Conservation (phyloP, 192 early-diverging fungal genomes). For the Linnemannia schmuckeri region DNA sequence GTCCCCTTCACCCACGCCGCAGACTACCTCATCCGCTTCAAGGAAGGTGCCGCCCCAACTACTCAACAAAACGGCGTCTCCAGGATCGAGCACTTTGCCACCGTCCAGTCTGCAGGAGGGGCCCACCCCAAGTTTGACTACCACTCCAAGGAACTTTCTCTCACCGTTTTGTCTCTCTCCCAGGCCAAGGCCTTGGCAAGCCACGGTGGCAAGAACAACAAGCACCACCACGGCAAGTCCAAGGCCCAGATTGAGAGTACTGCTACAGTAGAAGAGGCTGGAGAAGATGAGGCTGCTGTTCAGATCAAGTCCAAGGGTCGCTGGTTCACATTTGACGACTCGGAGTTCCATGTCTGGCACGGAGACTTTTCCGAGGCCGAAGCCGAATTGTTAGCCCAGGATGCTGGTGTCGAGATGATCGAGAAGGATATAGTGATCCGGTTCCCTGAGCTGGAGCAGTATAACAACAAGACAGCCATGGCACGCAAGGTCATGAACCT, state of each 20-base stretch:
- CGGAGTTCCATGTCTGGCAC: constrained; percentile 51
- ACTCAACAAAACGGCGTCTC: constrained; percentile 11
- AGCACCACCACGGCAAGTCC: constrained; percentile 27
- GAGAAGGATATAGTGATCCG: constrained; percentile 59
- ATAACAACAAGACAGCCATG: constrained; percentile 19
- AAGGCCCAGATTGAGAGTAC: constrained; percentile 36
- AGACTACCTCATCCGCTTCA: constrained; percentile 50
- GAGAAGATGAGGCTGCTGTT: not conserved
- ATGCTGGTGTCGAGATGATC: constrained; percentile 55
- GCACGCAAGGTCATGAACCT: constrained; percentile 15
- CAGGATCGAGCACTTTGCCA: constrained; percentile 20
- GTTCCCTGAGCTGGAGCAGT: constrained; percentile 38
- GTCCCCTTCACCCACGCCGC: constrained; percentile 44
- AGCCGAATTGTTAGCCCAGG: constrained; percentile 26
- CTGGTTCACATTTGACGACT: constrained; percentile 52
- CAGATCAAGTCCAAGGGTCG: constrained; percentile 51
- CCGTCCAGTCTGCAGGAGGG: not conserved
- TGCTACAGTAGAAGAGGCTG: not conserved
- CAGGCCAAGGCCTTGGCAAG: constrained; percentile 21
- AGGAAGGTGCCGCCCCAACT: constrained; percentile 16
- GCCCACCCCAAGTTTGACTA: constrained; percentile 34
- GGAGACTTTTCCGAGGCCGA: constrained; percentile 51
- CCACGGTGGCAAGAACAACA: not conserved
- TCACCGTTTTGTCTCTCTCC: constrained; percentile 39
- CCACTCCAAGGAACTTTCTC: constrained; percentile 27